Base-by-base conservation (phyloP, 441 rosid genomes). In the Jatropha podagrica region DNA sequence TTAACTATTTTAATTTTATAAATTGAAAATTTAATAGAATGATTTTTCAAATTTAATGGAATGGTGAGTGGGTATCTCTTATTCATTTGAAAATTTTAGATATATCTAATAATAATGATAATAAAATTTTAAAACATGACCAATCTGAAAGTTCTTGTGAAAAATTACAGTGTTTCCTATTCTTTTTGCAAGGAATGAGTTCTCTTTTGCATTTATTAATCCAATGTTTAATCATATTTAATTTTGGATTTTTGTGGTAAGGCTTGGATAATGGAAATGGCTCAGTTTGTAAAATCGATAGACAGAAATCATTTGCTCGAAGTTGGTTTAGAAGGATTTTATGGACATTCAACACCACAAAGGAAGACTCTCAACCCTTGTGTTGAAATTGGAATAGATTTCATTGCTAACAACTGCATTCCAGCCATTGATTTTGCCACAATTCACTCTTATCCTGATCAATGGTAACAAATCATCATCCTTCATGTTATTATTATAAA, bases 251-350 rank as follows among this genome's bases (percentile, higher is more conserved):
- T 81, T 52, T 67, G 14, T 59, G n/a, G 58, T 69, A 27, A 91
- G 95, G 84, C 84, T 51, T 91, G 95, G 95, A 84, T 88, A 63
- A 80, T 75, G 7, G 93, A 89, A 77, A 89, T 91, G 92, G 90
- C 91, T 56, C 80, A 85, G 41, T 83, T 79, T 46, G 87, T 91
- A 63, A 91, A 91, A 76, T 88, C 92, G 15, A 84, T 89, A 18
- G 95, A 91, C 80, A 80, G 86, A 59, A 91, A 89, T 64, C 95
- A 91, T 85, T 74, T 91, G 64, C 83, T 91, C 12, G 93, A 91
- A 82, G 87, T 83, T 72, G 95, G 95, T 59, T 76, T 89, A 65
- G 95, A 91, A 80, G 95, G 95, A 40, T 91, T 91, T 76, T 91
- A 91, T 67, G 95, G 95, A 49, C 85, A 78, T 5, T 87, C 93